Base-by-base conservation (phyloP, 192 early-diverging fungal species). In the Coemansia sp. region DNA sequence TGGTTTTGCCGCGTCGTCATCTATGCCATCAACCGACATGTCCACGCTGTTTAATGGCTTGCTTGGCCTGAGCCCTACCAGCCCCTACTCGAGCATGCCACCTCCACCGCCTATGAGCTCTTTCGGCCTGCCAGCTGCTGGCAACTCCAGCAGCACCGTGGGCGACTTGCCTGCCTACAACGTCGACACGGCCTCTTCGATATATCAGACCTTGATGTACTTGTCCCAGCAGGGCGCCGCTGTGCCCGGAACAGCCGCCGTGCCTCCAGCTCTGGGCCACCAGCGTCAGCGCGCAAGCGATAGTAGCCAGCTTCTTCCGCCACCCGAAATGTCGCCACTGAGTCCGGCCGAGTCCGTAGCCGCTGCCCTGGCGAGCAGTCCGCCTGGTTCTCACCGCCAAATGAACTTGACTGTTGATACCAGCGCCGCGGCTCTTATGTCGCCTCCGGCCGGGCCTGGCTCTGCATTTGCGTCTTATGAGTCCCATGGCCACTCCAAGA, bases 131-230 rank as follows among this genome's bases (percentile, higher is more conserved):
- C 8, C 62, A 8, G 52, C 59, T 22, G 38, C 44, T 13, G 53
- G 29, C 18, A 37, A 40, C 3, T 20, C 53, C 24, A 39, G 50
- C 34, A 52, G 39, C 40, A 39, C 32, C 10, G 37, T 59, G 18
- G 16, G 45, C 12, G 39, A 40, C 32, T 8, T 68, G 50, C 24
- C 50, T 15, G 32, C 68, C n/a, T 32, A 70, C 43, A 60, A 64
- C 22, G 11, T 39, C 12, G 74, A 75, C 29, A 22, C 59, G 0
- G 44, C 65, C 9, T 15, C 50, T 50, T 60, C 74, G 29, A 56
- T 79, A 29, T 74, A 74, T 59, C 71, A 80, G 59, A 68, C 77
- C 49, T 62, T 80, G 55, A 24, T 74, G 13, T 29, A 64, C 50
- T 59, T 78, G 1, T 43, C 20, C 27, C 68, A 67, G 55, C 72